A percentile compares a stretch with the other conserved stretches of the same genome.
phyloP scores from a whole-genome alignment of 148 eudicot genomes.

The Simmondsia chinensis region DNA sequence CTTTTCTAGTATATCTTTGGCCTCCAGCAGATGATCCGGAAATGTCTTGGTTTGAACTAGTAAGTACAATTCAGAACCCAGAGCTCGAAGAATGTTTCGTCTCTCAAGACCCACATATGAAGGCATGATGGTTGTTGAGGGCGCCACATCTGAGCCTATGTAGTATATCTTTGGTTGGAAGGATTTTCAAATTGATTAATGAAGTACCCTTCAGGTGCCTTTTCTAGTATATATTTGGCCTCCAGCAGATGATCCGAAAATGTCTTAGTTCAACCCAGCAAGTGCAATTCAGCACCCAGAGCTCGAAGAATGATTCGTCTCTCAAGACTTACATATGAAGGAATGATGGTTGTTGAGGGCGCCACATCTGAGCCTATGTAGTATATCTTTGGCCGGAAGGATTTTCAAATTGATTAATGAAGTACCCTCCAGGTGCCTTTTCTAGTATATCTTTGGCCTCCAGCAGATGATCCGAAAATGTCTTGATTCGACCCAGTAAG shows the following conservation, averaged over 20 bases:
- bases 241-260: constrained; percentile 69
- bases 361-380: too few species aligned
- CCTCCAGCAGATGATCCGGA: constrained; percentile 72
- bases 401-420: constrained; percentile 8
- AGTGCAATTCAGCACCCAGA: constrained; percentile 76
- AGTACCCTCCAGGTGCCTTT: constrained; percentile 1
- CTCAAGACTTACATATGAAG: constrained; percentile 81
- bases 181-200: constrained; percentile 82
- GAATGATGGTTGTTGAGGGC: too few species aligned
- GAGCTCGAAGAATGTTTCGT: constrained; percentile 66
- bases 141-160: too few species aligned
- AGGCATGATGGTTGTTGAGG: too few species aligned
- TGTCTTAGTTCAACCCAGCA: constrained; percentile 67
- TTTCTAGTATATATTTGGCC: constrained; percentile 68
- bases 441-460: constrained; percentile 6
- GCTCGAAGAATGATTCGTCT: constrained; percentile 71
- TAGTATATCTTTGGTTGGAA: too few species aligned
- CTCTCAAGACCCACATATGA: constrained; percentile 83
- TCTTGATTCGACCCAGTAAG: constrained; percentile 1
- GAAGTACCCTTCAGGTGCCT: constrained; percentile 65
- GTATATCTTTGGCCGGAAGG: constrained; percentile 7
- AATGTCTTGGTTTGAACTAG: constrained; percentile 71
- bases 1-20: constrained; percentile 64
- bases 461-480: neutral
- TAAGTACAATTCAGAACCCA: constrained; percentile 75